A percentile compares a stretch with the other conserved stretches of the same genome.
Evolutionary conservation across 176 grass and related monocot species (phyloP).

Genomic region (Triticum dicoccoides): DNA sequence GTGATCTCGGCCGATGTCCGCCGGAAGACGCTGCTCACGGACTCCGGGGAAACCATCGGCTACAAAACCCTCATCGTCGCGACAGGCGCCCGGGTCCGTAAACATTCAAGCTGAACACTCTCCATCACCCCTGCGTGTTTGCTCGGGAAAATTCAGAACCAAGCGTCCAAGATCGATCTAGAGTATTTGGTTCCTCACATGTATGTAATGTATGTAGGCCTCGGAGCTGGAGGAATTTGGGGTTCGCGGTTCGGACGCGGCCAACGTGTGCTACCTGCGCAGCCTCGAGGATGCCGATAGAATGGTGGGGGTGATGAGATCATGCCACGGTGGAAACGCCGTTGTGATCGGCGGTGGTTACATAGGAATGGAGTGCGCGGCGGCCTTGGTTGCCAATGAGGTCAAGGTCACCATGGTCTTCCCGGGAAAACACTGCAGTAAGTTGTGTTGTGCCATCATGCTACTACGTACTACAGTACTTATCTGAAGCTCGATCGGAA

Average conservation of each 20-base stretch:
- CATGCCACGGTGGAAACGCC: slow-evolving; percentile 54
- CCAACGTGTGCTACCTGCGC: slow-evolving; percentile 64
- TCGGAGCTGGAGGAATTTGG: slow-evolving; percentile 69
- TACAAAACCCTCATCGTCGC: slow-evolving; percentile 81
- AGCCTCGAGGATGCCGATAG: slow-evolving; percentile 37
- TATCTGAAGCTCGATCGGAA: background rate
- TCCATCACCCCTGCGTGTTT: background rate
- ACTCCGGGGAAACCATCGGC: slow-evolving; percentile 59
- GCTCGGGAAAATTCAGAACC: background rate
- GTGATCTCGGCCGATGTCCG: slow-evolving; percentile 52
- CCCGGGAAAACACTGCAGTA: slow-evolving; percentile 81
- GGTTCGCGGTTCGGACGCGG: slow-evolving; percentile 55
- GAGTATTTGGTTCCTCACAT: background rate
- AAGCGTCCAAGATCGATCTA: background rate
- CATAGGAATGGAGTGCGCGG: slow-evolving; percentile 91
- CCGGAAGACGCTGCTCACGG: slow-evolving; percentile 49
- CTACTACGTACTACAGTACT: background rate
- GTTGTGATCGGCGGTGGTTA: slow-evolving; percentile 84
- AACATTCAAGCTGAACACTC: background rate
- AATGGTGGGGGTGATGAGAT: slow-evolving; percentile 58
- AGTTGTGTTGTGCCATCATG: slow-evolving; percentile 21
- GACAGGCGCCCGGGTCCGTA: slow-evolving; percentile 74
- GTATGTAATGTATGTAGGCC: slow-evolving; percentile 33
- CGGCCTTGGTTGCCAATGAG: slow-evolving; percentile 65
- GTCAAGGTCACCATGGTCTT: slow-evolving; percentile 89